A percentile compares a stretch with the other conserved stretches of the same genome.
Conservation (phyloP, 1,284 basidiomycete species). For the Fomitopsis schrenkii region DNA sequence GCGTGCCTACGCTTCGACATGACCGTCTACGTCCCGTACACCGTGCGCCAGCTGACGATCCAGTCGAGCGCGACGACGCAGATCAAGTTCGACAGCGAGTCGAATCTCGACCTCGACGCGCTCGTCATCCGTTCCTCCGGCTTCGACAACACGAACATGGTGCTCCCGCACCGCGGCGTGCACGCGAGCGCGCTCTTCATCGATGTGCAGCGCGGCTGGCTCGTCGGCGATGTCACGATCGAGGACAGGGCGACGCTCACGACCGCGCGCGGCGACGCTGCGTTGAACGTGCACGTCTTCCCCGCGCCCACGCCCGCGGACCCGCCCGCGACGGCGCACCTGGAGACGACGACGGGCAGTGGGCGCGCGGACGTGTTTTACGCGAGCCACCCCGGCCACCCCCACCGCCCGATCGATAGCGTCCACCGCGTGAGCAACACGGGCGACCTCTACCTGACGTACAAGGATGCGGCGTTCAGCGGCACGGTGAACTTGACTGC, state of each 20-base stretch:
- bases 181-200: slow-evolving; percentile 36
- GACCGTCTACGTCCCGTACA: slow-evolving; percentile 44
- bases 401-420: slow-evolving; percentile 43
- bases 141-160: slow-evolving; percentile 35
- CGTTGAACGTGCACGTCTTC: slow-evolving; percentile 43
- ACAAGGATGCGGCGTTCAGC: slow-evolving; percentile 45
- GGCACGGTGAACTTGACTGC: slow-evolving; percentile 45
- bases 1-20: slow-evolving; percentile 54
- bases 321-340: slow-evolving; percentile 30
- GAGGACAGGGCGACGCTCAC: slow-evolving; percentile 36
- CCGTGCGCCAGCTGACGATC: slow-evolving; percentile 43
- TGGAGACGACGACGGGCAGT: slow-evolving; percentile 46
- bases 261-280: slow-evolving; percentile 49
- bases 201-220: slow-evolving; percentile 50
- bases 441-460: slow-evolving; percentile 52
- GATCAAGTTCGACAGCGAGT: slow-evolving; percentile 43
- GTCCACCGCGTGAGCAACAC: slow-evolving; percentile 43
- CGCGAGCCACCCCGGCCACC: slow-evolving; percentile 32
- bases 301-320: slow-evolving; percentile 28
- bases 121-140: slow-evolving; percentile 42
- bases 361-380: slow-evolving; percentile 47
- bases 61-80: slow-evolving; percentile 38
- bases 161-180: slow-evolving; percentile 40
- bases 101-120: slow-evolving; percentile 36
- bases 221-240: slow-evolving; percentile 51